phyloP scores from a whole-genome alignment of 1,139 yeast genomes.

The Geotrichum histeridarum region DNA sequence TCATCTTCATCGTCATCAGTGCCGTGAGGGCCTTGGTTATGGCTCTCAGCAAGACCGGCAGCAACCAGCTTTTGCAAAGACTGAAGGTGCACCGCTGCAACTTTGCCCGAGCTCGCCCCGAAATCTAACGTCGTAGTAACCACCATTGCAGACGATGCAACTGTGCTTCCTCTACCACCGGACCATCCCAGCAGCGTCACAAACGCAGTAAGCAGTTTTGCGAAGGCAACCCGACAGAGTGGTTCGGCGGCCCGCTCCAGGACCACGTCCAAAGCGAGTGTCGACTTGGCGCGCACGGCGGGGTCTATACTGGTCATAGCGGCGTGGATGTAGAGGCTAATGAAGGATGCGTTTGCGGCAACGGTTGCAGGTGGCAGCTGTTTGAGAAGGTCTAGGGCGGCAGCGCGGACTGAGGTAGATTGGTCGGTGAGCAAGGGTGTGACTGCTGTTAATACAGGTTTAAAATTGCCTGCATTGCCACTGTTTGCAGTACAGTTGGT shows the following conservation, averaged over 20 bases:
- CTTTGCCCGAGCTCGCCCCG: slow-evolving; percentile 34
- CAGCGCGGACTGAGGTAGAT: slow-evolving; percentile 59
- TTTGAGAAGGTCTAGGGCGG: slow-evolving; percentile 50
- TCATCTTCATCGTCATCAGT: not conserved
- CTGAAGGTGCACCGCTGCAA: slow-evolving; percentile 32
- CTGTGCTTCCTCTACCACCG: slow-evolving; percentile 12
- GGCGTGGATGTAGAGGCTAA: slow-evolving; percentile 74
- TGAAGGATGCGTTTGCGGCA: slow-evolving; percentile 62
- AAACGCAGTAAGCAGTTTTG: slow-evolving; percentile 37
- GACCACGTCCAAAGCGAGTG: slow-evolving; percentile 48
- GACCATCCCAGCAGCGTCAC: slow-evolving; percentile 42
- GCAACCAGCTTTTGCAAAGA: slow-evolving; percentile 30
- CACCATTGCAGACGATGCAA: not conserved
- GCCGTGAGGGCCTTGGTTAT: slow-evolving; percentile 5
- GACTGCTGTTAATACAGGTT: slow-evolving; percentile 52
- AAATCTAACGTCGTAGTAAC: slow-evolving; percentile 35
- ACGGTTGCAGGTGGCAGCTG: slow-evolving; percentile 40
- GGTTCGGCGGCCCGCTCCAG: slow-evolving; percentile 39
- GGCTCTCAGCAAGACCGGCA: slow-evolving; percentile 26
- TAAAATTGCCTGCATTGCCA: slow-evolving; percentile 43
- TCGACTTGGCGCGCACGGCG: slow-evolving; percentile 64
- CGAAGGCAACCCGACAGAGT: slow-evolving; percentile 36
- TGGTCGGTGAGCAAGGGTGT: slow-evolving; percentile 59
- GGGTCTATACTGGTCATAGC: slow-evolving; percentile 92
- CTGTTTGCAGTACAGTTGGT: slow-evolving; percentile 46